Conservation (phyloP, 768 basidiomycete species). For the Trametes sanguinea region DNA sequence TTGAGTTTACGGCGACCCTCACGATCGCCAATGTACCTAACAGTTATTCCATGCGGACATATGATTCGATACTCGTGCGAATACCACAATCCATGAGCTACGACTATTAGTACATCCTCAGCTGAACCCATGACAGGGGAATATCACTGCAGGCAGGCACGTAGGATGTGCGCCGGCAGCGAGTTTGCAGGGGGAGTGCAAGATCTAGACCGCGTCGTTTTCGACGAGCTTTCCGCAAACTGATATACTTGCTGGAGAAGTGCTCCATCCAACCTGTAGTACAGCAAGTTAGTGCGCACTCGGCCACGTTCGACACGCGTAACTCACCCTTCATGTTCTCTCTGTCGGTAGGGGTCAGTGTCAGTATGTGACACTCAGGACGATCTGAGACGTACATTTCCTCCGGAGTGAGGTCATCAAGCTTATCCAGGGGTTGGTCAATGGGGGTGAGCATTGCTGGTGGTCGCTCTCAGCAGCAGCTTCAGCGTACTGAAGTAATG, state of each 20-base stretch:
- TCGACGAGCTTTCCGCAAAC: conserved; percentile 87
- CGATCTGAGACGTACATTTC: conserved; percentile 67
- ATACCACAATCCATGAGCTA: too few species aligned
- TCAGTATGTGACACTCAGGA: too few species aligned
- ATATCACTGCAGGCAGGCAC: too few species aligned
- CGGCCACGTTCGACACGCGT: background rate
- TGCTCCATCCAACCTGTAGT: conserved; percentile 87
- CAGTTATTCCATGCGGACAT: too few species aligned
- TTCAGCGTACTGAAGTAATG: background rate
- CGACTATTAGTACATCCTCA: too few species aligned
- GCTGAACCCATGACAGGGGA: too few species aligned
- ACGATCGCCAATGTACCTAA: too few species aligned
- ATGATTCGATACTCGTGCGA: too few species aligned
- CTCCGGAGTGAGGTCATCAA: conserved; percentile 73
- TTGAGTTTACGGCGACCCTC: too few species aligned
- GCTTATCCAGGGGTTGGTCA: conserved; percentile 83
- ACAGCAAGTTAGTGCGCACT: conserved; percentile 4
- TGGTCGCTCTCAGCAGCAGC: conserved; percentile 1
- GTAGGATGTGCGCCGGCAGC: background rate
- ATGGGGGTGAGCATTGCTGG: conserved; percentile 88
- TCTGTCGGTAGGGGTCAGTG: conserved; percentile 39
- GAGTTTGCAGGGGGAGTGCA: background rate
- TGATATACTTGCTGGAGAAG: conserved; percentile 90
- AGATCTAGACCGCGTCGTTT: conserved; percentile 48
- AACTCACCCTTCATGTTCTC: conserved; percentile 88